These are phyloP conservation scores for Colletotrichum neosansevieriae DNA, from an alignment of 2,329 filamentous ascomycete species.

Conservation along the genomic window DNA sequence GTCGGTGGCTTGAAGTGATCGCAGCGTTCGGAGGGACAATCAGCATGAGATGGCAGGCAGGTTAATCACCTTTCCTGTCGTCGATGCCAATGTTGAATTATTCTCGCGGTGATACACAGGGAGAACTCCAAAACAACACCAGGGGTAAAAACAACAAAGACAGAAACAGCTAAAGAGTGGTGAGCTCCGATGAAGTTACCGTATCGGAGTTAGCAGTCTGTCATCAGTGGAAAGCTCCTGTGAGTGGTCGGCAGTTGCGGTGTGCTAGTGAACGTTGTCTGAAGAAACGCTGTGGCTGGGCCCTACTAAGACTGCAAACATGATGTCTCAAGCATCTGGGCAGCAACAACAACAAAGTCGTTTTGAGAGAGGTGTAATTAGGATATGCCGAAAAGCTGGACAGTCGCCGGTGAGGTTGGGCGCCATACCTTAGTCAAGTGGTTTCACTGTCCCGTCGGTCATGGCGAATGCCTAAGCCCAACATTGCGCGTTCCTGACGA, in stretches of 20 bases:
- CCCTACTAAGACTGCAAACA: slow-evolving; percentile 27
- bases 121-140: too few relatives aligned
- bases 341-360: background rate
- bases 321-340: slow-evolving; percentile 25
- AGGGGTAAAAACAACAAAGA: too few relatives aligned
- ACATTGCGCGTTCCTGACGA: background rate
- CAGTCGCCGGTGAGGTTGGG: slow-evolving; percentile 25
- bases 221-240: background rate
- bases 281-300: slow-evolving; percentile 6
- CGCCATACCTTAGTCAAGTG: background rate
- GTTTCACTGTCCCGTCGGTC: slow-evolving; percentile 11
- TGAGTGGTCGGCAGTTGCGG: slow-evolving; percentile 2
- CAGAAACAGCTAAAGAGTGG: too few relatives aligned
- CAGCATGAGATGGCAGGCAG: background rate
- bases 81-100: too few relatives aligned
- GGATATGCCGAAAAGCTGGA: slow-evolving; percentile 12
- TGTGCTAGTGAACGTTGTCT: slow-evolving; percentile 1
- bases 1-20: too few relatives aligned
- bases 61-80: too few relatives aligned
- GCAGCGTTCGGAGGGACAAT: background rate
- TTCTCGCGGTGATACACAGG: too few relatives aligned
- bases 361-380: background rate
- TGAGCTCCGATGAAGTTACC: too few relatives aligned
- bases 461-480: slow-evolving; percentile 7
- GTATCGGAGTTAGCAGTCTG: background rate